Evolutionary conservation across 495 filamentous ascomycete genomes (phyloP), one percentile per base, ranked within the genome.

Genomic region (Hypoxylon rickii): DNA sequence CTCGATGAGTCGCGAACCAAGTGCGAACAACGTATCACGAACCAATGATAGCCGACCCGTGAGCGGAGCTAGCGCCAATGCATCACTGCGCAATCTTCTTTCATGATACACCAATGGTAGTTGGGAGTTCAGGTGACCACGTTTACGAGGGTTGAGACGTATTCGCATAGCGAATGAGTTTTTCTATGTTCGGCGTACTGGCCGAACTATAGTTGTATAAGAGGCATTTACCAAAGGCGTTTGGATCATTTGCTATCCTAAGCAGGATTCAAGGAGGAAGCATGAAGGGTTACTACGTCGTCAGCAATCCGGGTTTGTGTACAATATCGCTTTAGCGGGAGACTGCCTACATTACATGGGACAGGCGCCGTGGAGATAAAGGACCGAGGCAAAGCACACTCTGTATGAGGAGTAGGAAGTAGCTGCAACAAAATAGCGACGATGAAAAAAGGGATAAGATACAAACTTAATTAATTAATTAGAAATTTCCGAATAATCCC

Each of bases 61-160:
- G 10, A 81, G 77, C 24, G 83, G 83, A 2, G 88, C 89, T 3
- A 92, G 89, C 51, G 86, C 87, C 26, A 90, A 85, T 57, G 87
- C 88, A 11, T 90, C 87, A 19, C 65, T 92, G 51, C 83, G 86
- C 58, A 90, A 92, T 63, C 69, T 92, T 45, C 77, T 92, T 26
- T 88, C 84, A 22, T 90, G 67, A 57, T 17, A n/a, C 15, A 19
- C 13, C 12, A 15, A 16, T 21, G 22, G 34, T 47, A 15, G 13
- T 3, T 21, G 7, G 22, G 31, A 18, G 21, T 41, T 45, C n/a
- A 12, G 18, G 37, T 33, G 18, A n/a, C n/a, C n/a, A n/a, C n/a
- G n/a, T n/a, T n/a, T n/a, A n/a, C n/a, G n/a, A n/a, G n/a, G n/a
- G 22, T 52, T 62, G 38, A 18, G 54, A 44, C 51, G 58, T 52